Conservation (phyloP, 1,284 basidiomycete genomes). For the Ganoderma leucocontextum region DNA sequence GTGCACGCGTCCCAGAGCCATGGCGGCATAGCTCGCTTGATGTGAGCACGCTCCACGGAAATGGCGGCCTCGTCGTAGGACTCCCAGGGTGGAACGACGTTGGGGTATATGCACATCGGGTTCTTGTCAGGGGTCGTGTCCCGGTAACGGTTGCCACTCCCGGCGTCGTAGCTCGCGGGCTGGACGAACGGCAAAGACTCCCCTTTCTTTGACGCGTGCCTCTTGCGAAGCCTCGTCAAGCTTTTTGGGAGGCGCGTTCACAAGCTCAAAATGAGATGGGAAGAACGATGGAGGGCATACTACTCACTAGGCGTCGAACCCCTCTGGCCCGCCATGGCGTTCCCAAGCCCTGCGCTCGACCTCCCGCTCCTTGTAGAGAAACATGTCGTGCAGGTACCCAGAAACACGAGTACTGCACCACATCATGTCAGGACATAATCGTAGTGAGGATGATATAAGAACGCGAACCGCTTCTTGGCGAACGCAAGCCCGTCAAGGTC, state of each 20-base stretch:
- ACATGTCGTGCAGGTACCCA: neutral
- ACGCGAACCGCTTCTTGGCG: neutral
- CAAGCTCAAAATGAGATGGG: neutral
- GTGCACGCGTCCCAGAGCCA: slow-evolving; percentile 1
- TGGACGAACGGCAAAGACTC: neutral
- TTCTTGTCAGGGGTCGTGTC: neutral
- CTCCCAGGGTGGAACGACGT: neutral
- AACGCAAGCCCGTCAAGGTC: neutral
- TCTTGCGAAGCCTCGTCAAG: neutral
- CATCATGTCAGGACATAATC: neutral
- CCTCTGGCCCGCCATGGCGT: neutral
- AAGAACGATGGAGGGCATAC: neutral
- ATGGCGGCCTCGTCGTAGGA: neutral
- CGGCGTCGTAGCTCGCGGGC: neutral
- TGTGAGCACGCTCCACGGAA: neutral
- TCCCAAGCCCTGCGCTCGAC: neutral
- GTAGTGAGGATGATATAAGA: neutral
- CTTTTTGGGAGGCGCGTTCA: neutral
- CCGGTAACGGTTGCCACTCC: neutral
- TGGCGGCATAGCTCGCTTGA: neutral
- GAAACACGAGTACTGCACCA: neutral
- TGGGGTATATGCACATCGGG: no score
- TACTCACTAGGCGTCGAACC: neutral
- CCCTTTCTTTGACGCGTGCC: neutral
- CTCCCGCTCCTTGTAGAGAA: neutral